These are phyloP conservation scores for Chalciporus pseudorubinellus DNA, from an alignment of 768 basidiomycete species.

Conservation along the genomic window DNA sequence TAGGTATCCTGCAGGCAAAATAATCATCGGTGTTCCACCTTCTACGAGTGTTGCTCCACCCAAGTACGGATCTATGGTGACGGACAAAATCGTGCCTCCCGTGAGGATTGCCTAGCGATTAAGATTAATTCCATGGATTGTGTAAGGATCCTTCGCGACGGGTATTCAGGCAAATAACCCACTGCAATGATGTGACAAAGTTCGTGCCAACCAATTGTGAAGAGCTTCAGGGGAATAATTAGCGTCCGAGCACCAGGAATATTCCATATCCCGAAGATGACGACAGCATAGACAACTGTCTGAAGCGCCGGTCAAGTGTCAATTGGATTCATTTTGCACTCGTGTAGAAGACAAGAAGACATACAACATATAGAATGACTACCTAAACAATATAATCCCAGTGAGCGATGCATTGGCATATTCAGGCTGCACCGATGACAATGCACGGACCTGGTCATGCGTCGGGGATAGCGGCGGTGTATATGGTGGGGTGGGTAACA, in stretches of 20 bases:
- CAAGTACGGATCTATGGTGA: constrained; percentile 81
- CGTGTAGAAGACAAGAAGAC: constrained; percentile 39
- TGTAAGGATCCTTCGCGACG: constrained; percentile 7
- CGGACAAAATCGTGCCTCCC: constrained; percentile 72
- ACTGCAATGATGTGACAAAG: constrained; percentile 80
- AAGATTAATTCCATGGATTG: not conserved
- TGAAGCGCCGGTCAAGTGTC: constrained; percentile 29
- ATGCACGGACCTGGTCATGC: constrained; percentile 62
- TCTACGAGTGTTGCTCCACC: constrained; percentile 66
- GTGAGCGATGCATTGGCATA: constrained; percentile 22
- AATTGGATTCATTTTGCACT: constrained; percentile 8
- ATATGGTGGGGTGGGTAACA: constrained; percentile 31
- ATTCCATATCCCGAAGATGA: constrained; percentile 87
- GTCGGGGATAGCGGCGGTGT: constrained; percentile 55
- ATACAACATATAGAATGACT: constrained; percentile 72
- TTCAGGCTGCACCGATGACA: constrained; percentile 15
- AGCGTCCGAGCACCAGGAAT: constrained; percentile 75
- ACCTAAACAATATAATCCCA: constrained; percentile 42
- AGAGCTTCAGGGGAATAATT: constrained; percentile 82
- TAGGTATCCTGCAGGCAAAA: constrained; percentile 77
- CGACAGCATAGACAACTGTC: constrained; percentile 83
- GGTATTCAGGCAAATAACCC: constrained; percentile 29
- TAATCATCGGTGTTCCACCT: constrained; percentile 69
- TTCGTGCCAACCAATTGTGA: constrained; percentile 89
- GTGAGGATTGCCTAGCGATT: constrained; percentile 64